Evolutionary conservation across 2,329 filamentous ascomycete species (phyloP), one percentile per base, ranked within the genome.

Genomic region (Fusarium zealandicum): DNA sequence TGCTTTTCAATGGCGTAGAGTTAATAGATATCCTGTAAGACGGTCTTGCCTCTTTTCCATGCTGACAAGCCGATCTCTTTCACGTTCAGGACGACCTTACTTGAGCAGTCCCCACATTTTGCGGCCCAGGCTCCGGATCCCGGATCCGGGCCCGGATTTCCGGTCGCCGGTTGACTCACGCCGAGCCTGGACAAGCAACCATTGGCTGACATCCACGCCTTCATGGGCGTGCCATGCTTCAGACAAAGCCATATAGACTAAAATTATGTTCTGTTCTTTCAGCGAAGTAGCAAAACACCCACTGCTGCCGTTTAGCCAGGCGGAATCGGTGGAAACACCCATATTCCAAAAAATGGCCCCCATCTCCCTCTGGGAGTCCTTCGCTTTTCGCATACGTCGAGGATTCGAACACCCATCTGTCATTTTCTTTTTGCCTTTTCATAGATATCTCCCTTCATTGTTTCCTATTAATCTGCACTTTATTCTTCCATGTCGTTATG

Each of bases 321-420:
- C n/a, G 10, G 9, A 18, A 30, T 30, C 18, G 28, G 17, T 30
- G 9, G 7, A 20, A 16, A 32, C 17, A 32, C 28, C 27, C 17
- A 22, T 7, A 32, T 31, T 31, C 28, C 12, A 31, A 31, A n/a
- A 12, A 31, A 31, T 10, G 11, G 13, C 28, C 13, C 28, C 13
- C 5, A n/a, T n/a, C 10, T 14, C 12, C 31, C 8, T 12, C 28
- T 9, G 25, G 35, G 30, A 36, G 16, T 27, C 18, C 50, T 54
- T 57, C 54, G 50, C 54, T 54, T 57, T 57, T 57, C 57, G 39
- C 17, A 8, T 12, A n/a, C n/a, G 28, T 11, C 11, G 14, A 16
- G 6, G 17, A 17, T 43, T 43, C 40, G 40, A 43, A 13, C 30
- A 10, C 17, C 17, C 28, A 6, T 31, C 28, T 4, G 11, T 4